These are phyloP conservation scores for Thermochaetoides thermophila DNA, from an alignment of 495 filamentous ascomycete genomes.

Conservation along the genomic window DNA sequence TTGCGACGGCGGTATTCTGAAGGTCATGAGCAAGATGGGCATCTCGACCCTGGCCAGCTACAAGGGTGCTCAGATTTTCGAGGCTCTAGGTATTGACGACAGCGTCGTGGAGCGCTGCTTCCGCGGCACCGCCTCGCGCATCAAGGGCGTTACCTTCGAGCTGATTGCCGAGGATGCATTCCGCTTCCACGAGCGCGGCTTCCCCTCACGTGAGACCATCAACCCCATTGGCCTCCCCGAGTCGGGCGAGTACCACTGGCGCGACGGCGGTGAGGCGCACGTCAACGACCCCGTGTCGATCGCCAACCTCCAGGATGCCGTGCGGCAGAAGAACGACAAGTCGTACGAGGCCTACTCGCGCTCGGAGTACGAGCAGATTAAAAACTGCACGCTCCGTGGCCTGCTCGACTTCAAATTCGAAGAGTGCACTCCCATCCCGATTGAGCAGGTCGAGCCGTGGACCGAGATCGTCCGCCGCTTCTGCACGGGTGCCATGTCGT, in stretches of 20 bases:
- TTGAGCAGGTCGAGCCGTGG: constrained; percentile 98
- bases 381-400: constrained; percentile 90
- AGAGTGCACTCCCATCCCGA: constrained; percentile 69
- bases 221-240: constrained; percentile 76
- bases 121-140: constrained; percentile 85
- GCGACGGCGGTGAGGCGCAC: constrained; percentile 95
- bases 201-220: constrained; percentile 66
- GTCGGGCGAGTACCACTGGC: constrained; percentile 98
- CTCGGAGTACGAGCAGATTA: constrained; percentile 93
- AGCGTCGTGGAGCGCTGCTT: constrained; percentile 94
- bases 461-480: constrained; percentile 97
- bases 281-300: constrained; percentile 93
- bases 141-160: constrained; percentile 91
- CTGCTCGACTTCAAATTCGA: constrained; percentile 98
- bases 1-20: constrained; percentile 92
- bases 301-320: constrained; percentile 96
- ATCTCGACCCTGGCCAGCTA: constrained; percentile 97
- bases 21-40: constrained; percentile 99
- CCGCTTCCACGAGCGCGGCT: constrained; percentile 91
- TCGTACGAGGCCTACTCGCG: constrained; percentile 96
- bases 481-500: constrained; percentile 99
- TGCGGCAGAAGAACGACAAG: constrained; percentile 98
- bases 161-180: constrained; percentile 94
- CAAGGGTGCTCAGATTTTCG: constrained; percentile 98
- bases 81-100: constrained; percentile 95